Base-by-base conservation (phyloP, 306 rosid species). In the Lathyrus tuberosus region DNA sequence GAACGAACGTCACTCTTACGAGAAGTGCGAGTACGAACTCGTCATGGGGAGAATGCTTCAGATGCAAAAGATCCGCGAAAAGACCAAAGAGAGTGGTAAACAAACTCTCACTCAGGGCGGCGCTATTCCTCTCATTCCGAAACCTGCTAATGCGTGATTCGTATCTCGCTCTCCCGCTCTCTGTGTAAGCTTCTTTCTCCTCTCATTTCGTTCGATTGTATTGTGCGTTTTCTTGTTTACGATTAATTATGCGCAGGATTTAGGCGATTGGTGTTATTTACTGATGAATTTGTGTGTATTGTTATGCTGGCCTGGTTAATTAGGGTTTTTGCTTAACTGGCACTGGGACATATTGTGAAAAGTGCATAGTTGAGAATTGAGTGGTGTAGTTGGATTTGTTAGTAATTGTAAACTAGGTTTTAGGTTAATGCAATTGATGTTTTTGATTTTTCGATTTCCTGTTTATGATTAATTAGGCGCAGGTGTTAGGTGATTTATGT, bases 11-110 rank as follows among this genome's bases (percentile, higher is more conserved):
- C 97, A 94, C 67, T 30, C 87, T 35, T 94, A 87, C 71, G 99
- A 94, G 76, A 94, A 94, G 82, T 94, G 99, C 73, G 82, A 85
- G 70, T 94, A 94, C 77, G 97, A 94, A 75, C 97, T 94, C 35
- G 87, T 94, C 56, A 94, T 94, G 97, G 99, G 91, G 79, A 60
- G 97, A 43, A 91, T 94, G 99, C 91, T 94, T 16, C 77, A 78
- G 89, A 91, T 94, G 99, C 95, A 94, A 80, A 88, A 88, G 95
- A 87, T 94, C 78, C 97, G 89, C 8, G 82, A 88, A 52, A 68
- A 81, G 10, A 79, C 86, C 49, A 62, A 72, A 0, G 79, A 84
- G 67, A 24, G 63, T 30, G 71, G 65, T 57, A 86, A 80, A 54
- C 86, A 80, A n/a, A 22, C 78, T 7, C 74, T 80, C 26, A 4